A percentile compares a stretch with the other conserved stretches of the same genome.
These are phyloP conservation scores for Puccinia triticina DNA, from an alignment of 1,284 basidiomycete genomes.

Conservation along the genomic window DNA sequence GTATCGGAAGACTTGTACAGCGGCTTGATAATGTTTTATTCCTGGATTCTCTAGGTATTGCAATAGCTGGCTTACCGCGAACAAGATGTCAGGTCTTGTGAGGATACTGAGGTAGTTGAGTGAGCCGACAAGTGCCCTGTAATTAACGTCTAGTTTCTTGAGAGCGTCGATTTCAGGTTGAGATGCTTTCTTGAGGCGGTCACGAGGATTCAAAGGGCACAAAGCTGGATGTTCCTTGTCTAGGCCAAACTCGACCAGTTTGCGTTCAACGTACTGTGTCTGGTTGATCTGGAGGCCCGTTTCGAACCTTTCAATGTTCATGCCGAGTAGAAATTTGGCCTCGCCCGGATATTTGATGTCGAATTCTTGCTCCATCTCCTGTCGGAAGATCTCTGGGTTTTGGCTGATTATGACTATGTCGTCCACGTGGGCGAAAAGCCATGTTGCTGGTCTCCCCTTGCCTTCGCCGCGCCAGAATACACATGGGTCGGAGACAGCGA, in stretches of 20 bases:
- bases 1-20: neutral
- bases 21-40: neutral
- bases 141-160: neutral
- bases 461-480: neutral
- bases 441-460: neutral
- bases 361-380: neutral
- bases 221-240: neutral
- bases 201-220: neutral
- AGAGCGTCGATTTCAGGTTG: neutral
- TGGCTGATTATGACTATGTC: constrained; percentile 2
- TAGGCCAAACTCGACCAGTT: neutral
- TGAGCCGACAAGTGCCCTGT: neutral
- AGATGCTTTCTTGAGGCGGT: neutral
- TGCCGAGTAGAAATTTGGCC: neutral
- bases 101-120: neutral
- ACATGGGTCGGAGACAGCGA: neutral
- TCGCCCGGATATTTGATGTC: constrained; percentile 6
- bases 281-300: neutral
- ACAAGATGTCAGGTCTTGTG: constrained; percentile 6
- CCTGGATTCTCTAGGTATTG: neutral
- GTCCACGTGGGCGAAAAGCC: constrained; percentile 17
- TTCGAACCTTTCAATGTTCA: neutral
- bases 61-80: neutral
- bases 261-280: neutral
- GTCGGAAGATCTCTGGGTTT: neutral